phyloP scores from a whole-genome alignment of 2,329 filamentous ascomycete genomes.

The Aspergillus terreus region DNA sequence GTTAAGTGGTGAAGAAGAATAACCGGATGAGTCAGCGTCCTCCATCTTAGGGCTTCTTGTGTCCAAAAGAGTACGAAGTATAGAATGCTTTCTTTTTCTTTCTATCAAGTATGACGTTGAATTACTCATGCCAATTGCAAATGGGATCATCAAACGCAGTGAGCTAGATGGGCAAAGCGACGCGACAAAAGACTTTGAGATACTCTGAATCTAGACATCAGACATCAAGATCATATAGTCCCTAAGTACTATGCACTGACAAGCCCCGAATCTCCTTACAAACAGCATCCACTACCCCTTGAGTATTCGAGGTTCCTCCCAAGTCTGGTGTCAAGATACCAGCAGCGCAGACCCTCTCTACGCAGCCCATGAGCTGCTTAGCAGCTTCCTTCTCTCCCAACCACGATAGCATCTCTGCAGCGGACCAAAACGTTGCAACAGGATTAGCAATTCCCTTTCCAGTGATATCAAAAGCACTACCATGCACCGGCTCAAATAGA shows the following conservation, averaged over 20 bases:
- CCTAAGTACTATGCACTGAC: not conserved
- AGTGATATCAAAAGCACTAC: slow-evolving; percentile 61
- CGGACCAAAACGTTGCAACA: slow-evolving; percentile 65
- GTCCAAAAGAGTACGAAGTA: too few relatives aligned
- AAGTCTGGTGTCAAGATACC: slow-evolving; percentile 57
- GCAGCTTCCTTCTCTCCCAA: slow-evolving; percentile 57
- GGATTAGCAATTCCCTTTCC: slow-evolving; percentile 60
- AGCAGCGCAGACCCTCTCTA: slow-evolving; percentile 56
- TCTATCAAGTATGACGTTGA: too few relatives aligned
- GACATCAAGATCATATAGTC: too few relatives aligned
- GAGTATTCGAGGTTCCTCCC: slow-evolving; percentile 54
- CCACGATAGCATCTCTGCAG: slow-evolving; percentile 64
- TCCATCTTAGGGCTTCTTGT: too few relatives aligned
- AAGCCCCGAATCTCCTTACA: slow-evolving; percentile 45
- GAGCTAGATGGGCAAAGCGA: not conserved
- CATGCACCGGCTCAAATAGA: slow-evolving; percentile 63
- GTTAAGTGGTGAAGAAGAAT: too few relatives aligned
- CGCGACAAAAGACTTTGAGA: too few relatives aligned
- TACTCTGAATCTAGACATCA: too few relatives aligned
- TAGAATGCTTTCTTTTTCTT: too few relatives aligned
- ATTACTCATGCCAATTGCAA: too few relatives aligned
- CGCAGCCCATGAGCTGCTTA: slow-evolving; percentile 53
- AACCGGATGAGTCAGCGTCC: too few relatives aligned
- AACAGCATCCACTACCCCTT: slow-evolving; percentile 56
- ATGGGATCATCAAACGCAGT: too few relatives aligned